Evolutionary conservation across 192 early-diverging fungal genomes (phyloP).

Genomic region (Geranomyces variabilis): DNA sequence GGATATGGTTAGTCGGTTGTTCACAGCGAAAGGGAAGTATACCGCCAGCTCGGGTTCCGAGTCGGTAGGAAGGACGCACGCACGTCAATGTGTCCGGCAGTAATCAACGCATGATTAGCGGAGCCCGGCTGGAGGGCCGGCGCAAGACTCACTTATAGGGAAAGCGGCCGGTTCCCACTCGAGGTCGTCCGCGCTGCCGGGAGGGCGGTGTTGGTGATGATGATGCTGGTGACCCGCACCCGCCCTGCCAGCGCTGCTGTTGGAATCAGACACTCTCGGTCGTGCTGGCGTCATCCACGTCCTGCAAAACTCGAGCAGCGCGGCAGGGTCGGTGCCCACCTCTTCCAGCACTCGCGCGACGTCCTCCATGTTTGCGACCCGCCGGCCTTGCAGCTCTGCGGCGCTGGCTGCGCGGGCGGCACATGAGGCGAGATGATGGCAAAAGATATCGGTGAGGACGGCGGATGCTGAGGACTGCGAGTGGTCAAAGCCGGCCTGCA

Average conservation of each 20-base stretch:
- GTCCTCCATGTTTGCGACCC: slow-evolving; percentile 23
- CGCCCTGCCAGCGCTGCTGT: not conserved
- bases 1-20: no score
- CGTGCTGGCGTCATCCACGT: slow-evolving; percentile 14
- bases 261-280: not conserved
- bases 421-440: slow-evolving; percentile 9
- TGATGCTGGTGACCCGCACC: not conserved
- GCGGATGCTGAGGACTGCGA: slow-evolving; percentile 11
- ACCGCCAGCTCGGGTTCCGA: no score
- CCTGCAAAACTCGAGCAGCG: slow-evolving; percentile 15
- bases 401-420: not conserved
- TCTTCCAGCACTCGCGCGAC: slow-evolving; percentile 23
- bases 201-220: not conserved
- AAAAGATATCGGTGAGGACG: slow-evolving; percentile 18
- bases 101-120: not conserved
- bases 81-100: no score
- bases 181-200: not conserved
- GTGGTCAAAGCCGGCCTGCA: slow-evolving; percentile 19
- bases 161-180: slow-evolving; percentile 10
- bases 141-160: slow-evolving; percentile 20
- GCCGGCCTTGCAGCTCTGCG: slow-evolving; percentile 13
- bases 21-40: no score
- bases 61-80: no score
- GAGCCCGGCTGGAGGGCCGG: not conserved
- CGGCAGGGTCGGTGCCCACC: slow-evolving; percentile 1